Percentiles rank a stretch among this genome's conserved stretches.
Conservation (phyloP, 345 rosid species). For the Erodium maritimum region DNA sequence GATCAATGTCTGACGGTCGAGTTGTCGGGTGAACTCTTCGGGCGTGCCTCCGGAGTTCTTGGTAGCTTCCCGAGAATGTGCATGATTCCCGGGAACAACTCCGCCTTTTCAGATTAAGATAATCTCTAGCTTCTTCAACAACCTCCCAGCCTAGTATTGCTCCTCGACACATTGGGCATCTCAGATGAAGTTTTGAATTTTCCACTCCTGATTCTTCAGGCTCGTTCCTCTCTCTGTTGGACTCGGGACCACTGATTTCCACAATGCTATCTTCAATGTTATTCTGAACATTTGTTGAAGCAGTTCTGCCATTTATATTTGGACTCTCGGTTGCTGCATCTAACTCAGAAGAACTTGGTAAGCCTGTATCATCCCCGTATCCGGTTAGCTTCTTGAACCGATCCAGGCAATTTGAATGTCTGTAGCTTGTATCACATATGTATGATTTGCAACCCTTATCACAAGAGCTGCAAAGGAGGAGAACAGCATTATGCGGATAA, state of each 20-base stretch:
- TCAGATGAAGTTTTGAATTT: constrained; percentile 28
- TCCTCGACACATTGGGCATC: constrained; percentile 85
- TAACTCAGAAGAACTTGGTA: constrained; percentile 23
- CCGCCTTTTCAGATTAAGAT: constrained; percentile 63
- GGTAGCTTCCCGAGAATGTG: constrained; percentile 60
- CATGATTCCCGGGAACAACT: constrained; percentile 77
- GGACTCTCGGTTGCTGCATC: too few relatives aligned
- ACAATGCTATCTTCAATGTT: constrained; percentile 16
- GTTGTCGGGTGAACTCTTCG: constrained; percentile 68
- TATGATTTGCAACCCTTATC: constrained; percentile 88
- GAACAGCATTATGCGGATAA: constrained; percentile 95
- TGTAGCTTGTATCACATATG: constrained; percentile 83
- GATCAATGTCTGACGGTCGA: constrained; percentile 75
- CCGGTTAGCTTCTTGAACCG: constrained; percentile 57
- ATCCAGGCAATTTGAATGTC: constrained; percentile 90
- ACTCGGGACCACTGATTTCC: constrained; percentile 22
- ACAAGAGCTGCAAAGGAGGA: constrained; percentile 73
- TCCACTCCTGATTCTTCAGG: constrained; percentile 10
- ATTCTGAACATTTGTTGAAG: too few relatives aligned
- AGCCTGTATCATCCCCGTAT: constrained; percentile 21
- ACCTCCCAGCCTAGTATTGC: constrained; percentile 49
- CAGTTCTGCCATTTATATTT: too few relatives aligned
- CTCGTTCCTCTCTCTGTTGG: constrained; percentile 9
- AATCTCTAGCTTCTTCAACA: constrained; percentile 63
- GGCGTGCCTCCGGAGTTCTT: constrained; percentile 74